phyloP scores from a whole-genome alignment of 176 grass and related monocot species.

The Avena atlantica region DNA sequence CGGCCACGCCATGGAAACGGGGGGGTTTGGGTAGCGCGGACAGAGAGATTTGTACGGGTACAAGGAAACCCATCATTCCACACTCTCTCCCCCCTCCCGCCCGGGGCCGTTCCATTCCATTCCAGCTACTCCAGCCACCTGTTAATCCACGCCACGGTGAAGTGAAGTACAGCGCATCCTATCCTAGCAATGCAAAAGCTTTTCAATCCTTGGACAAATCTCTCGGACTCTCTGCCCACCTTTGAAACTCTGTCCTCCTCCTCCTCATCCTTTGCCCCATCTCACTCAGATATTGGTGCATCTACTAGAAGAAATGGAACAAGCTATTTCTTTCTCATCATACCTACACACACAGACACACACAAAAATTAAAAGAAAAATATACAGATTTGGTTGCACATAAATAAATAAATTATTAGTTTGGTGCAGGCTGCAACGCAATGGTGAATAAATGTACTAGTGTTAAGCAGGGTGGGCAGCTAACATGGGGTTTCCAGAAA shows the following conservation, averaged over 20 bases:
- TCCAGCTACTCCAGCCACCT: neutral
- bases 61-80: slow-evolving; percentile 82
- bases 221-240: slow-evolving; percentile 50
- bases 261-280: neutral
- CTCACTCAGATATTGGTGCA: no score
- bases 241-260: slow-evolving; percentile 49
- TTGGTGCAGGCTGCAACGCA: neutral
- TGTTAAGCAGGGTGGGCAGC: neutral
- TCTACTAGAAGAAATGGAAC: no score
- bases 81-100: no score
- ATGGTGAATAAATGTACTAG: neutral
- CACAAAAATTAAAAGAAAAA: neutral
- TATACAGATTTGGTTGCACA: neutral
- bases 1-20: slow-evolving; percentile 19
- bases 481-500: slow-evolving; percentile 28
- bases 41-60: slow-evolving; percentile 77
- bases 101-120: neutral
- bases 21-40: slow-evolving; percentile 24
- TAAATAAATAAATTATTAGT: neutral
- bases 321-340: no score
- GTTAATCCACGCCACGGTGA: neutral
- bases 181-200: neutral
- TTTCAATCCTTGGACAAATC: slow-evolving; percentile 55
- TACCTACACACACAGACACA: neutral
- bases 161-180: neutral